Base-by-base conservation (phyloP, 2,329 filamentous ascomycete genomes). In the Akanthomyces uredinophilus region DNA sequence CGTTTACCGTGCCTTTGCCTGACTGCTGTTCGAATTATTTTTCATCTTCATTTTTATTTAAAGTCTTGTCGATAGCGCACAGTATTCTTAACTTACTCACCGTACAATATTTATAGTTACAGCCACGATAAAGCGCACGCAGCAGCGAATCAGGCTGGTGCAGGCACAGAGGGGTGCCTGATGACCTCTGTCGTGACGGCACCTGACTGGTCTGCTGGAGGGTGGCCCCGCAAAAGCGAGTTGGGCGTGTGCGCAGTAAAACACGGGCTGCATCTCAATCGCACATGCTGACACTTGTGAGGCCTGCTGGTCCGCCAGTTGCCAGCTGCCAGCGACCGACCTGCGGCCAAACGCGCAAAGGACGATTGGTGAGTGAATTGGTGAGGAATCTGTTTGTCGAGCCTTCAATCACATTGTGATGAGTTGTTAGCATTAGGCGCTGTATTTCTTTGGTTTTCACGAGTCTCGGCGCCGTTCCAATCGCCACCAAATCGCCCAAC, bases 121-220 rank as follows among this genome's bases (percentile, higher is more conserved):
- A 46, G 43, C 22, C n/a, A 46, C 43, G 43, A 46, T n/a, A 46
- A 10, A 46, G 43, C 22, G 43, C n/a, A 10, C 39, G 20, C 8
- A 24, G 35, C 14, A 54, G 37, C 52, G 27, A 47, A 57, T 47
- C 43, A 57, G 54, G 54, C 54, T 57, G 54, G 27, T 16, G 16
- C 54, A 47, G 43, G n/a, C 43, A 18, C 10, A 16, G 37, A 39
- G 13, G 54, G 54, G 43, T 57, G 54, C 54, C 53, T 47, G 43
- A 58, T 58, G 55, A 58, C 55, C 55, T 37, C 43, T 22, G 37
- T 29, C 56, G 57, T 55, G 50, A 54, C 61, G 62, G 63, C 67
- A 68, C 54, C 67, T 69, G 67, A 69, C 67, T 69, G 67, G 66
- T 13, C 62, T 67, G 52, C 24, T 63, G 60, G 64, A 61, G 65